Percentiles rank a stretch among this genome's conserved stretches.
These are phyloP conservation scores for Umbelopsis sp. DNA, from an alignment of 192 early-diverging fungal species.

Conservation along the genomic window DNA sequence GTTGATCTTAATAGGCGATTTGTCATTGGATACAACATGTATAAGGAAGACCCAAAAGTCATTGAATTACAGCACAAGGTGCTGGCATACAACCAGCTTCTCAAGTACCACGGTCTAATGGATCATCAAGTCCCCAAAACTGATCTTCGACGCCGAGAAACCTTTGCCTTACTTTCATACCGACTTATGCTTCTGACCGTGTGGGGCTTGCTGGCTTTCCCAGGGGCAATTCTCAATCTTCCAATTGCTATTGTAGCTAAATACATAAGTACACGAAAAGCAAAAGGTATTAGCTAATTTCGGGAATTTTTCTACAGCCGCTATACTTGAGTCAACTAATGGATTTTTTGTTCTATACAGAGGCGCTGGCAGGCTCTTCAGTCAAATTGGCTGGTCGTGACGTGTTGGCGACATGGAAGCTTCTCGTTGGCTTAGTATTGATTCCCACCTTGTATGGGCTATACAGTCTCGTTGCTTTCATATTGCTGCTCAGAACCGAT, in stretches of 20 bases:
- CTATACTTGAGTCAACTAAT: background rate
- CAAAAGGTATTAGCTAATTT: slow-evolving; percentile 41
- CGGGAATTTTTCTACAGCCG: too few species aligned
- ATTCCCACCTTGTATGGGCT: slow-evolving; percentile 72
- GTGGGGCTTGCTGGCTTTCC: slow-evolving; percentile 78
- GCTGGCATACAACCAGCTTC: slow-evolving; percentile 81
- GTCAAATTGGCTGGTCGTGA: slow-evolving; percentile 95
- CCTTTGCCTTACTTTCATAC: slow-evolving; percentile 68
- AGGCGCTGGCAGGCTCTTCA: slow-evolving; percentile 82
- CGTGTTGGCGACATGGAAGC: slow-evolving; percentile 96
- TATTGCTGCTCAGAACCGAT: slow-evolving; percentile 27
- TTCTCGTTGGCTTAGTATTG: slow-evolving; percentile 76
- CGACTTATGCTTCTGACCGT: slow-evolving; percentile 68
- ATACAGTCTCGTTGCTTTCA: slow-evolving; percentile 67
- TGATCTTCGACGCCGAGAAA: slow-evolving; percentile 63
- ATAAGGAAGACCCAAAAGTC: slow-evolving; percentile 80
- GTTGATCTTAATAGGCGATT: slow-evolving; percentile 91
- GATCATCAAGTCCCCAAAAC: slow-evolving; percentile 96
- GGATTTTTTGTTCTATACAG: slow-evolving; percentile 32
- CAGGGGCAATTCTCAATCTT: slow-evolving; percentile 73
- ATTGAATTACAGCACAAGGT: slow-evolving; percentile 74
- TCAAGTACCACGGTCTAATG: slow-evolving; percentile 89
- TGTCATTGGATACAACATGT: slow-evolving; percentile 77
- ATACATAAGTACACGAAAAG: slow-evolving; percentile 54
- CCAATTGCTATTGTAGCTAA: slow-evolving; percentile 58